phyloP scores from a whole-genome alignment of 2,329 filamentous ascomycete species.

The Zymoseptoria pseudotritici region DNA sequence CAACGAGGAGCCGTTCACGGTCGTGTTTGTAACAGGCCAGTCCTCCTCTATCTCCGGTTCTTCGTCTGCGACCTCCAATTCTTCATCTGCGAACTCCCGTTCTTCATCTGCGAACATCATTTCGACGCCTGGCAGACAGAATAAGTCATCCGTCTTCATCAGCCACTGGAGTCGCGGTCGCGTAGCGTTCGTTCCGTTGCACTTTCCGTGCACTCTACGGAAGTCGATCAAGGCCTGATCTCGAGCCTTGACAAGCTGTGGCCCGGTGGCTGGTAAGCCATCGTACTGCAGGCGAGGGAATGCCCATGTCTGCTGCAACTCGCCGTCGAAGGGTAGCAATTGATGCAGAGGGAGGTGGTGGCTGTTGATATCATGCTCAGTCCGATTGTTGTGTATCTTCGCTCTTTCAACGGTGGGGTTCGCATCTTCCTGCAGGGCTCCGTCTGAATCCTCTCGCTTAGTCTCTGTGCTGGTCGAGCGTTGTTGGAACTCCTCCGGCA shows the following conservation, averaged over 20 bases:
- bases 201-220: constrained; percentile 60
- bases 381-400: constrained; percentile 21
- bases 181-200: constrained; percentile 36
- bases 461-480: constrained; percentile 3
- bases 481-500: constrained; percentile 58
- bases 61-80: constrained; percentile 3
- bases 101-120: constrained; percentile 18
- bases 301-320: constrained; percentile 41
- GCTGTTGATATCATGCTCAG: constrained; percentile 41
- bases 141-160: constrained; percentile 51
- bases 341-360: constrained; percentile 34
- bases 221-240: constrained; percentile 52
- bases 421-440: constrained; percentile 22
- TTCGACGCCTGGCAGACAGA: constrained; percentile 46
- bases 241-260: constrained; percentile 40
- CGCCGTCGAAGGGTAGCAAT: constrained; percentile 41
- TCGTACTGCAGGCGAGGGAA: constrained; percentile 58
- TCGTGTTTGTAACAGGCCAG: background rate
- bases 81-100: constrained; percentile 15
- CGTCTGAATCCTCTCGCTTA: background rate
- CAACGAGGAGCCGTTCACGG: background rate
- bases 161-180: constrained; percentile 27
- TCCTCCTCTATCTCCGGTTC: background rate
- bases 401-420: constrained; percentile 30
- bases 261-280: constrained; percentile 42